Evolutionary conservation across 208 protist species (phyloP), one percentile per base, ranked within the genome.

Genomic region (Leishmania amazonensis): DNA sequence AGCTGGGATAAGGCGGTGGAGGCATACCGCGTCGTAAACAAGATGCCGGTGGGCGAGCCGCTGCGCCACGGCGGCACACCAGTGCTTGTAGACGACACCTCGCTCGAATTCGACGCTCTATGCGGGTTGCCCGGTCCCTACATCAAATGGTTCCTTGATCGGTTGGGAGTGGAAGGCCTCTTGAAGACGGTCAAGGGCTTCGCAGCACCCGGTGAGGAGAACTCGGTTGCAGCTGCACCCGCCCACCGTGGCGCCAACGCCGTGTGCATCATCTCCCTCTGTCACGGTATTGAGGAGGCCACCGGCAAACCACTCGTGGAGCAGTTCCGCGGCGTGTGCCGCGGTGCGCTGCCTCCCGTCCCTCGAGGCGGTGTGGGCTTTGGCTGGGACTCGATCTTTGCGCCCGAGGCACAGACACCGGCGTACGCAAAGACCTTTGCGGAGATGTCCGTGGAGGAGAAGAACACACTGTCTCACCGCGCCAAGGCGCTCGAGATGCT

Each of bases 121-220:
- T 86, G 92, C 15, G 98, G 98, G 31, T 84, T 99, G 9, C 99
- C 99, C 9, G 99, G 99, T 3, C 98, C 98, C n/a, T 99, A 99
- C 89, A 95, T 99, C 40, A 99, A 99, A 88, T 99, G 98, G 98
- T 99, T 99, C 85, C 89, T 99, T 15, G 93, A 99, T 9, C 93
- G 90, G 42, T 74, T 99, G 7, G 94, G 97, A 11, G 90, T 92
- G 78, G 90, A 92, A 40, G 98, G 98, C 17, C 91, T 99, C 68
- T 87, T 95, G 65, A 95, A 98, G 42, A 85, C 99, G 86, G 85
- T 99, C 24, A 85, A 88, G 1, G 98, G 92, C 28, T 99, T 98
- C 81, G 75, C 84, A 7, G 76, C 54, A 42, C 9, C 62, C 8
- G 65, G 15, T 3, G 79, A 81, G 49, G 79, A 87, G 42, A 90